Percentiles rank a stretch among this genome's conserved stretches.
Evolutionary conservation across 495 filamentous ascomycete genomes (phyloP).

Genomic region (Margaritispora aquatica): DNA sequence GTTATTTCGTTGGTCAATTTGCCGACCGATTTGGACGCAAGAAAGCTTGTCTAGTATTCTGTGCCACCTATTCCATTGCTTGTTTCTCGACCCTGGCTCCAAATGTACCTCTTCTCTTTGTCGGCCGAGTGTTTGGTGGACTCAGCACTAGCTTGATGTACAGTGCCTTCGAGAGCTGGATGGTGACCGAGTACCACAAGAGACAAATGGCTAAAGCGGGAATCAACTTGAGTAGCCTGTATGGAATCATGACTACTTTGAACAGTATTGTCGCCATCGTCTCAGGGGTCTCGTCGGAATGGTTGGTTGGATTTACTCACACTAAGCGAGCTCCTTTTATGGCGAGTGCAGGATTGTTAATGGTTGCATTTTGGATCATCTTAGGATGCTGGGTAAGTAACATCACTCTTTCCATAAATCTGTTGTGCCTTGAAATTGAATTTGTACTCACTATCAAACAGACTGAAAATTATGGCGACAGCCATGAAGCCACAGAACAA

Average conservation of each 20-base stretch:
- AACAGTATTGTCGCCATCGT: conserved; percentile 47
- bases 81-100: conserved; percentile 42
- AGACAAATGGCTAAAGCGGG: conserved; percentile 28
- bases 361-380: conserved; percentile 37
- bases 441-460: conserved; percentile 9
- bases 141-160: conserved; percentile 50
- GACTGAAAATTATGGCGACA: conserved; percentile 44
- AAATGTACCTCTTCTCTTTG: conserved; percentile 34
- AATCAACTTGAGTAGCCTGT: conserved; percentile 38
- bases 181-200: conserved; percentile 46
- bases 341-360: conserved; percentile 33
- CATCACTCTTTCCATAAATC: neutral
- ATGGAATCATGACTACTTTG: conserved; percentile 45
- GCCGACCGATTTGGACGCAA: conserved; percentile 47
- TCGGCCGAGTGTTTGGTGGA: conserved; percentile 47
- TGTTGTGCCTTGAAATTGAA: neutral
- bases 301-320: conserved; percentile 33
- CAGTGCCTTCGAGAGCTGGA: conserved; percentile 52
- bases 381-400: conserved; percentile 40
- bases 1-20: conserved; percentile 41
- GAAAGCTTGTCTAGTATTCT: conserved; percentile 43
- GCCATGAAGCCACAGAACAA: neutral
- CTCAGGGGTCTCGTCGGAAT: conserved; percentile 37
- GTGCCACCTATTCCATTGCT: conserved; percentile 40
- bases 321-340: conserved; percentile 47